Conservation (phyloP, 805 yeast genomes). For the Yarrowia osloensis region DNA sequence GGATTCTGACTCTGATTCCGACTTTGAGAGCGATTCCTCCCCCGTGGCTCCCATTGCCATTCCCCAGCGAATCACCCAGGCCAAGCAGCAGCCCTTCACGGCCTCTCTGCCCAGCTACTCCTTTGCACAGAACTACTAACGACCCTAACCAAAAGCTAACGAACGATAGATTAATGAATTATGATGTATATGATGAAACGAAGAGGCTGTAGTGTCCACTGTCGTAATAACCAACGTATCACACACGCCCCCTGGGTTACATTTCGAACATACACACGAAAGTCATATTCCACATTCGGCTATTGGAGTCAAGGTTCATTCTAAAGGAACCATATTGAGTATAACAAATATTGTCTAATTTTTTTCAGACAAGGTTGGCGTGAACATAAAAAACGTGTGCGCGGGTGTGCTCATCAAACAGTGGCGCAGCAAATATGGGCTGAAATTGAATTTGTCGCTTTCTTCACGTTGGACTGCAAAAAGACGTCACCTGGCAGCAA, state of each 20-base stretch:
- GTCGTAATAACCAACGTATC: too few species aligned
- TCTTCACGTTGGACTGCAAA: neutral
- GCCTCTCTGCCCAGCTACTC: slow-evolving; percentile 24
- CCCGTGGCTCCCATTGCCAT: slow-evolving; percentile 27
- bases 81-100: slow-evolving; percentile 13
- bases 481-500: slow-evolving; percentile 3
- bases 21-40: slow-evolving; percentile 16
- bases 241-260: too few species aligned
- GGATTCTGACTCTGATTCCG: slow-evolving; percentile 17
- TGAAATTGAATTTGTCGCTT: neutral
- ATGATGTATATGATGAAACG: neutral
- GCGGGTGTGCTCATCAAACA: neutral
- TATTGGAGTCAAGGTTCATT: neutral
- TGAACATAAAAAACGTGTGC: neutral
- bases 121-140: slow-evolving; percentile 25
- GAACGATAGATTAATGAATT: neutral
- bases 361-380: neutral
- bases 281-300: neutral
- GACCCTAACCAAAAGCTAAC: slow-evolving; percentile 11
- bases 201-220: neutral
- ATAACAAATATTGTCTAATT: neutral
- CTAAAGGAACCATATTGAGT: neutral
- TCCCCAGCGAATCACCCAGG: slow-evolving; percentile 18
- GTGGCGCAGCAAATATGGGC: slow-evolving; percentile 20
- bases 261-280: neutral